Percentiles rank a stretch among this genome's conserved stretches.
phyloP scores from a whole-genome alignment of 225 moss, liverwort and hornwort species.

The Physcomitrellopsis africana region DNA sequence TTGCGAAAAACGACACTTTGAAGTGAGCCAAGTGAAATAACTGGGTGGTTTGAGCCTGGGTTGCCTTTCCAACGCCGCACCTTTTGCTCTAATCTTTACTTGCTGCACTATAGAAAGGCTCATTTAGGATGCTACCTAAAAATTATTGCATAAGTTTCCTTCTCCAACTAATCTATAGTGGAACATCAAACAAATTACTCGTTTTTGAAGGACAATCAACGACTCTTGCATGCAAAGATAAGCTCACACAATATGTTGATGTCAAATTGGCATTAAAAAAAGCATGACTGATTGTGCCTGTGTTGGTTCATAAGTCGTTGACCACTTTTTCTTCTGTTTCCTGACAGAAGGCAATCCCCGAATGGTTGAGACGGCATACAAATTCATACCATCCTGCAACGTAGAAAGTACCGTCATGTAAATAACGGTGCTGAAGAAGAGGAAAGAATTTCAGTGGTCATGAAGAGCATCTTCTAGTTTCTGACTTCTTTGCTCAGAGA shows the following conservation, averaged over 20 bases:
- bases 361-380: not conserved
- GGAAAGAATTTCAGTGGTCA: not conserved
- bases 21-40: too few species aligned
- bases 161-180: slow-evolving; percentile 9
- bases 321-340: slow-evolving; percentile 8
- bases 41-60: too few species aligned
- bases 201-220: not conserved
- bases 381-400: not conserved
- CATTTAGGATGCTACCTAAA: not conserved
- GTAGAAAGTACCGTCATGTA: not conserved
- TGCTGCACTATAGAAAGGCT: slow-evolving; percentile 23
- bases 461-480: not conserved
- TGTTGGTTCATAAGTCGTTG: slow-evolving; percentile 2
- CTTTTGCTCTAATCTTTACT: slow-evolving; percentile 27
- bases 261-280: not conserved
- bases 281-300: slow-evolving; percentile 27
- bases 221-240: not conserved
- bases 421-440: not conserved
- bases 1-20: too few species aligned
- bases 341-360: not conserved
- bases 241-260: not conserved
- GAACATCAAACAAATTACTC: not conserved
- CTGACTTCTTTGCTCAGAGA: not conserved
- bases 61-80: slow-evolving; percentile 22
- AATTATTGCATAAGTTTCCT: not conserved